Conservation (phyloP, 1,284 basidiomycete genomes). For the Xanthoconium separans region DNA sequence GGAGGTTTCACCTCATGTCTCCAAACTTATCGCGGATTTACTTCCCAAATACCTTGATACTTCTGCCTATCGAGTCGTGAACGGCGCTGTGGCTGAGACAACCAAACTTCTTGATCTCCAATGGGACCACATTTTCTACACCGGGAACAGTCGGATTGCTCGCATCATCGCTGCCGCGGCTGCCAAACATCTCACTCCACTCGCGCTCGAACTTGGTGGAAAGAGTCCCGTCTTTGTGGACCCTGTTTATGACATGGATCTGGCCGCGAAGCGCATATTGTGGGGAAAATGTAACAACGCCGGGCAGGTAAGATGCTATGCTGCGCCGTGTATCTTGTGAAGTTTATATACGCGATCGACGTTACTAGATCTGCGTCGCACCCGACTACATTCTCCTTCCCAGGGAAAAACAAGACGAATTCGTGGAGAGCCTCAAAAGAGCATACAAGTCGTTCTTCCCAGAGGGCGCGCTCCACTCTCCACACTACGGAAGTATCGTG, state of each 20-base stretch:
- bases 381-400: conserved; percentile 65
- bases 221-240: conserved; percentile 65
- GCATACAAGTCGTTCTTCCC: conserved; percentile 33
- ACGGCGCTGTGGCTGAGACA: conserved; percentile 56
- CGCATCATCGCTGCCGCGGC: conserved; percentile 62
- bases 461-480: conserved; percentile 20
- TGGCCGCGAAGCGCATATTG: conserved; percentile 47
- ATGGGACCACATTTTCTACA: conserved; percentile 59
- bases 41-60: conserved; percentile 65
- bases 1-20: conserved; percentile 51
- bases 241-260: conserved; percentile 42
- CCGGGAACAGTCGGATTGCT: conserved; percentile 47
- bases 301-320: conserved; percentile 41
- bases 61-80: conserved; percentile 47
- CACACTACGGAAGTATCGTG: conserved; percentile 21
- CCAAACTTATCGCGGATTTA: conserved; percentile 54
- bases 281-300: conserved; percentile 56
- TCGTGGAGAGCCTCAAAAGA: conserved; percentile 51
- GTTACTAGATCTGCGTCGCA: conserved; percentile 54
- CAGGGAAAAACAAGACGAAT: conserved; percentile 46
- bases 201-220: conserved; percentile 67
- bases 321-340: background rate
- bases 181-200: conserved; percentile 62
- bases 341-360: background rate
- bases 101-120: conserved; percentile 50